Percentiles rank a stretch among this genome's conserved stretches.
These are phyloP conservation scores for Mycena citricolor DNA, from an alignment of 1,284 basidiomycete genomes.

Conservation along the genomic window DNA sequence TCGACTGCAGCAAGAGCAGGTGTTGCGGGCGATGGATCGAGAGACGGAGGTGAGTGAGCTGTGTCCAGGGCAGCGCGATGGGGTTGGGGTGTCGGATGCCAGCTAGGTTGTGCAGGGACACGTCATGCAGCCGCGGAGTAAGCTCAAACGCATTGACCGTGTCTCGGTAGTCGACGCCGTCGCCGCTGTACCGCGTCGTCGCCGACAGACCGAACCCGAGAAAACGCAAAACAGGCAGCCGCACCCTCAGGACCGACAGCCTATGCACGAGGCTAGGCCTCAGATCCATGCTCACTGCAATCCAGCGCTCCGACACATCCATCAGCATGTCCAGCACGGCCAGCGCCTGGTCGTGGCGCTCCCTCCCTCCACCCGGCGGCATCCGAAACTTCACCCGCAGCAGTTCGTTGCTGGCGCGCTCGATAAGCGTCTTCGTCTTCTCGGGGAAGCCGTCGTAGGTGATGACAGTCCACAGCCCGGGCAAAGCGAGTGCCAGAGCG, in stretches of 20 bases:
- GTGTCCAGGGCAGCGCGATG: slow-evolving; percentile 6
- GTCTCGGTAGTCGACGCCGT: neutral
- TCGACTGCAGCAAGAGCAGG: neutral
- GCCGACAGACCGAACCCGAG: slow-evolving; percentile 5
- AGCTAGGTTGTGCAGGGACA: slow-evolving; percentile 7
- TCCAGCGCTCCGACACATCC: slow-evolving; percentile 5
- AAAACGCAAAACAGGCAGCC: slow-evolving; percentile 5
- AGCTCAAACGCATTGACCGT: slow-evolving; percentile 11
- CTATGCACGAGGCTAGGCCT: neutral
- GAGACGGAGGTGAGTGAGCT: slow-evolving; percentile 5
- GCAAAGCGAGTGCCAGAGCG: slow-evolving; percentile 3
- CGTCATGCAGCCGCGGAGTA: slow-evolving; percentile 9
- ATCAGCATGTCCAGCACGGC: slow-evolving; percentile 5
- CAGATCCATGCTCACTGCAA: neutral
- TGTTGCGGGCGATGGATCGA: fast-evolving
- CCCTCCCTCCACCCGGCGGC: neutral
- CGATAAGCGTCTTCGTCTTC: slow-evolving; percentile 4
- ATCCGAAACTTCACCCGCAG: slow-evolving; percentile 6
- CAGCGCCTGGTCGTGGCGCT: neutral
- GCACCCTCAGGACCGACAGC: neutral
- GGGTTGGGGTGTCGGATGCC: neutral
- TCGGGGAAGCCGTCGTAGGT: neutral
- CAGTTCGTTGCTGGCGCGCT: slow-evolving; percentile 1
- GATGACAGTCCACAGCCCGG: slow-evolving; percentile 17
- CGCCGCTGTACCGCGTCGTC: neutral